A percentile compares a stretch with the other conserved stretches of the same genome.
These are phyloP conservation scores for Sugiyamaella boreocaroliniensis DNA, from an alignment of 805 yeast genomes.

Conservation along the genomic window DNA sequence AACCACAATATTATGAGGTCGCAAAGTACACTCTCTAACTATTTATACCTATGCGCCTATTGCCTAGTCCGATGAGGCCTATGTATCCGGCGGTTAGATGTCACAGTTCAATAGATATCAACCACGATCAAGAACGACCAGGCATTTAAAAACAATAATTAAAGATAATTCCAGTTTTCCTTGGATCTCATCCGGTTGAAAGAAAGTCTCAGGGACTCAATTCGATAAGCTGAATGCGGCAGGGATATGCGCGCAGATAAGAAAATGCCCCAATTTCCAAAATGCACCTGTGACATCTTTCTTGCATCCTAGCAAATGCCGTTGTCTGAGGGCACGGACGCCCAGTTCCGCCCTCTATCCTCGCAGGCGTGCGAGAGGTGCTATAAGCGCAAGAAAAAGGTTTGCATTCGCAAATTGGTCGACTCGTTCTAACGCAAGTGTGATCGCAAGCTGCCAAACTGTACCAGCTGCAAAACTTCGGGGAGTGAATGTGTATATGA, in stretches of 20 bases:
- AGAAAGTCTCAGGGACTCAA: background rate
- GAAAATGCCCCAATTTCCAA: background rate
- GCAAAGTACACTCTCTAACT: no score
- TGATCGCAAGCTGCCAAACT: slow-evolving; percentile 17
- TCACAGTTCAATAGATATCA: no score
- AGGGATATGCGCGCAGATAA: background rate
- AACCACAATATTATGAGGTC: no score
- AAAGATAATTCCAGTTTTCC: no score
- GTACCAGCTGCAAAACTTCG: slow-evolving; percentile 10
- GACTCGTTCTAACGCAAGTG: slow-evolving; percentile 11
- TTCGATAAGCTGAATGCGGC: background rate
- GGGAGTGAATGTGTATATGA: slow-evolving; percentile 9
- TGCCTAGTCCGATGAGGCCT: no score
- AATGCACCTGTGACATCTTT: background rate
- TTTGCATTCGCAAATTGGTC: background rate
- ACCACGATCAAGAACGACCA: no score
- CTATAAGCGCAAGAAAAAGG: slow-evolving; percentile 19
- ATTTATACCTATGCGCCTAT: no score
- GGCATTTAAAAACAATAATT: no score
- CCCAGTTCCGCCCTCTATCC: background rate
- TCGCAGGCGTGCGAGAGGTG: slow-evolving; percentile 20
- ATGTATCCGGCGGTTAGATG: no score
- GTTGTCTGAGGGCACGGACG: background rate
- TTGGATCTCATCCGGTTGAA: slow-evolving; percentile 5
- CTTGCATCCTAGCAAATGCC: background rate